A percentile compares a stretch with the other conserved stretches of the same genome.
Conservation (phyloP, 441 rosid genomes). For the Euphorbia corollata region DNA sequence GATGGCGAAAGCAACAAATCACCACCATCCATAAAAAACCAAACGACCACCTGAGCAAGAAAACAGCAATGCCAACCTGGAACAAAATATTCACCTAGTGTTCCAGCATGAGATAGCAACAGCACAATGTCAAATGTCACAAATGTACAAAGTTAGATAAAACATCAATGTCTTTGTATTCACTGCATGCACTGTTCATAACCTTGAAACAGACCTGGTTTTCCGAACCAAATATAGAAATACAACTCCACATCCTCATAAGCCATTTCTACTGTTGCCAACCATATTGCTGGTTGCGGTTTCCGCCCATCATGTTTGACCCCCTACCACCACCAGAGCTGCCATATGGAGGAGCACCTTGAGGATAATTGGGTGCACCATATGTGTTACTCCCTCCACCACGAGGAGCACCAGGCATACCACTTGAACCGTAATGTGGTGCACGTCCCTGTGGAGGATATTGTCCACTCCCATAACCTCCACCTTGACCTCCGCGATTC, state of each 20-base stretch:
- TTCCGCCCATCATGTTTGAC: constrained; percentile 78
- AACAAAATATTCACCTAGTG: not conserved
- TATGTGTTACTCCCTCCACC: constrained; percentile 60
- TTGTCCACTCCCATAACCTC: constrained; percentile 35
- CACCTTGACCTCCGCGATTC: constrained; percentile 57
- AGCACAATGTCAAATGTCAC: no score
- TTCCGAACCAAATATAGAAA: no score
- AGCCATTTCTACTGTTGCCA: constrained; percentile 48
- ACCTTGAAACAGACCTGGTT: no score
- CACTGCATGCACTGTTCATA: no score
- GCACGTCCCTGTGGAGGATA: constrained; percentile 50
- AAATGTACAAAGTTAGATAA: no score
- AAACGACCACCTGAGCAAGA: no score
- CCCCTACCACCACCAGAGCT: constrained; percentile 77
- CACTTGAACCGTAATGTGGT: constrained; percentile 39
- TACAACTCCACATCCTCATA: not conserved
- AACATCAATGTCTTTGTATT: no score
- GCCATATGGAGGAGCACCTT: constrained; percentile 68
- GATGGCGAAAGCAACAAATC: no score
- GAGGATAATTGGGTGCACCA: constrained; percentile 71
- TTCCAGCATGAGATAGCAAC: not conserved
- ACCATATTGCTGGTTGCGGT: constrained; percentile 83
- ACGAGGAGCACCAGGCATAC: constrained; percentile 59
- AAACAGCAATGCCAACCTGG: not conserved
- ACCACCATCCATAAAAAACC: no score